Conservation (phyloP, 1,284 basidiomycete genomes). For the Leccinum pseudoinsigne region DNA sequence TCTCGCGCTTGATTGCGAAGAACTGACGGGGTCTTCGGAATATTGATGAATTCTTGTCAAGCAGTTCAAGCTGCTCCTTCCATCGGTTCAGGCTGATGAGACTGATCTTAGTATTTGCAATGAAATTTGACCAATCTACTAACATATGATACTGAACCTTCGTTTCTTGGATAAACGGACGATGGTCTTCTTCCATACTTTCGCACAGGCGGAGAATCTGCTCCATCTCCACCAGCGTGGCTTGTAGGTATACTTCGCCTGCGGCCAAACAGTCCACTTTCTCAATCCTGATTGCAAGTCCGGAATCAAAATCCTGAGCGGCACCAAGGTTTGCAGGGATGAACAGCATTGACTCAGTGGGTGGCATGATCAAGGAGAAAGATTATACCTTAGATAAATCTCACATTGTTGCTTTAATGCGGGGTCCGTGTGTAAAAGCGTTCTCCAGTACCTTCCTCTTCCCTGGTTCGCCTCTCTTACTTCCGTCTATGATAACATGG, state of each 20-base stretch:
- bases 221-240: constrained; percentile 12
- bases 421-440: constrained; percentile 3
- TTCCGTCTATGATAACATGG: background rate
- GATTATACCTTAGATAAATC: background rate
- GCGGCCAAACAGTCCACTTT: constrained; percentile 1
- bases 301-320: background rate
- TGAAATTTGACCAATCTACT: background rate
- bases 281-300: background rate
- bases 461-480: background rate
- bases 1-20: background rate
- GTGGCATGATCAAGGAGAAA: constrained; percentile 12
- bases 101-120: background rate
- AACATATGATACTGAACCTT: background rate
- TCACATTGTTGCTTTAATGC: background rate
- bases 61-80: constrained; percentile 8
- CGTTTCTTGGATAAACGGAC: constrained; percentile 2
- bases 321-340: constrained; percentile 2
- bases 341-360: constrained; percentile 8
- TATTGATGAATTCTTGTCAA: constrained; percentile 1
- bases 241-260: constrained; percentile 12
- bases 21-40: background rate
- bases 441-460: background rate
- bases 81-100: background rate
- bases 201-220: constrained; percentile 2
- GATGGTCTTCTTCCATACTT: background rate